Evolutionary conservation across 805 yeast genomes (phyloP), one percentile per base, ranked within the genome.

Genomic region (Saccharomycopsis guyanensis): DNA sequence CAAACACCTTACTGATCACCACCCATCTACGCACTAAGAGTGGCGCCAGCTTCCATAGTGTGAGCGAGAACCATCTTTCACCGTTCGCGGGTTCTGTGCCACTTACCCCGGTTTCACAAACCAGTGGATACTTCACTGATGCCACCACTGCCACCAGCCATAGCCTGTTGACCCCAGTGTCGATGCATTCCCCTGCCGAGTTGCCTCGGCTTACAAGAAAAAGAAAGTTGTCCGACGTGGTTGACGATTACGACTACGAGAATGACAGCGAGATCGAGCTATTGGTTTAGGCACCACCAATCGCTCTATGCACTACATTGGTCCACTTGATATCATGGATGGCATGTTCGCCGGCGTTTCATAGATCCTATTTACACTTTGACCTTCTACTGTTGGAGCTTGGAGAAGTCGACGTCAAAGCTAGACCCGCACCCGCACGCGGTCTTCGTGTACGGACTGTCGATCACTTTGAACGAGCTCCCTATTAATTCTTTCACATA

Each of bases 401-500:
- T 55, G 13, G 46, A 39, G 47, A 79, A 76, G 55, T 82, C 88
- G 38, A 83, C 70, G 57, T 82, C 87, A 58, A 86, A 85, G 55
- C 88, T 79, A 15, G 86, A 70, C 2, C 91, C 93, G 59, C 95
- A 86, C 0, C 91, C 94, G 63, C 94, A 85, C 45, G 85, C 77
- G 45, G 84, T 76, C 40, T 80, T 82, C 20, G 96, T 81, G 57
- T 83, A 84, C 0, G 97, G 97, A 53, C 93, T 83, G 53, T 83
- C 85, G n/a, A 86, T 83, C 39, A 87, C 80, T 59, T 88, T 89
- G 66, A 93, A 93, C 59, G 86, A 88, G 40, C 95, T 83, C 1
- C 99, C 99, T 49, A 93, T 93, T 59, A 93, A 72, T 59, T 93
- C 99, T 12, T 87, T 85, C 0, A 91, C 80, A 59, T 86, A 93